Percentiles rank a stretch among this genome's conserved stretches.
These are phyloP conservation scores for Skeletonema grethae DNA, from an alignment of 108 stramenopile species.

Conservation along the genomic window DNA sequence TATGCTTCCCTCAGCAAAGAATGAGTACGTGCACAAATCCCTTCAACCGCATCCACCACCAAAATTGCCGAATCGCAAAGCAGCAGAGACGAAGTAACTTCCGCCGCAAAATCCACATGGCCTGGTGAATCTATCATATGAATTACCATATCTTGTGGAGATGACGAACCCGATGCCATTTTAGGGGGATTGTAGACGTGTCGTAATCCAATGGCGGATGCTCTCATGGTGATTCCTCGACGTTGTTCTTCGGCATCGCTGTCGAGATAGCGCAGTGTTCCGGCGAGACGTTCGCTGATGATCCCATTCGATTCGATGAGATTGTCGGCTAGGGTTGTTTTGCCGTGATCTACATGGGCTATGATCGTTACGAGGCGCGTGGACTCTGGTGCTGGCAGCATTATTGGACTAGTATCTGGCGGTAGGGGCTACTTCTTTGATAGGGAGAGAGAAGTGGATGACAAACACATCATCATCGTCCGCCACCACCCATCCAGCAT, in stretches of 20 bases:
- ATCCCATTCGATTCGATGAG: constrained; percentile 90
- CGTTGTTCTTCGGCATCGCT: constrained; percentile 90
- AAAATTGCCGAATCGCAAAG: constrained; percentile 94
- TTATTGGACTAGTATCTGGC: neutral
- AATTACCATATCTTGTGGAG: constrained; percentile 69
- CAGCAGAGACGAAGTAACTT: constrained; percentile 92
- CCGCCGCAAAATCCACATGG: constrained; percentile 96
- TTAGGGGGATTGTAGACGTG: constrained; percentile 53
- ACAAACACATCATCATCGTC: too few species aligned
- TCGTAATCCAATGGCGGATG: constrained; percentile 87
- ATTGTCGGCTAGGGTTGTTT: constrained; percentile 97
- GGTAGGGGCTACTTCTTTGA: too few species aligned
- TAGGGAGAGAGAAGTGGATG: too few species aligned
- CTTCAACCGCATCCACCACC: constrained; percentile 97
- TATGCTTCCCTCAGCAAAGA: constrained; percentile 94
- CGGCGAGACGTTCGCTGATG: constrained; percentile 84
- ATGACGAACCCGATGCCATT: neutral
- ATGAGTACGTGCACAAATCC: constrained; percentile 95
- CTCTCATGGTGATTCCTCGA: constrained; percentile 98
- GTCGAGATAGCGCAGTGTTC: constrained; percentile 86
- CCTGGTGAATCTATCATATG: constrained; percentile 98
- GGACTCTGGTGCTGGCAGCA: constrained; percentile 70
- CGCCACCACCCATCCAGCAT: too few species aligned
- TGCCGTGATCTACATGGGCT: constrained; percentile 99
- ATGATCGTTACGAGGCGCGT: constrained; percentile 95